Evolutionary conservation across 345 rosid genomes (phyloP).

Genomic region (Linum lewisii): DNA sequence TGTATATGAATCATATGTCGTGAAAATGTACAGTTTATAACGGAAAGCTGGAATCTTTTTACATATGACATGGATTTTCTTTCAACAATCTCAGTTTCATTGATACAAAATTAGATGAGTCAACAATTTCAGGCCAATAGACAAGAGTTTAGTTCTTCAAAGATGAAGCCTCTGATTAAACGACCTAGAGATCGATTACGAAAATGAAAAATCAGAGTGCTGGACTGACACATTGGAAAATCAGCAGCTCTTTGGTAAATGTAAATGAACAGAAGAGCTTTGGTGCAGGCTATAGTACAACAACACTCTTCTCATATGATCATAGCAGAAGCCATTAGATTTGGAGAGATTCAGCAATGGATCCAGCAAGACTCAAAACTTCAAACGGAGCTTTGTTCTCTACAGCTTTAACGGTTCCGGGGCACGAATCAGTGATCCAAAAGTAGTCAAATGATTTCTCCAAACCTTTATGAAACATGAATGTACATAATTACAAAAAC

Average conservation of each 20-base stretch:
- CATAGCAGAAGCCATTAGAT: conserved; percentile 27
- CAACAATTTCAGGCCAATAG: too few relatives aligned
- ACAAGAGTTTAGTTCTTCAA: too few relatives aligned
- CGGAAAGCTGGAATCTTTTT: too few relatives aligned
- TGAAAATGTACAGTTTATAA: too few relatives aligned
- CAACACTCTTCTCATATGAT: neutral
- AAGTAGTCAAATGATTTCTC: conserved; percentile 67
- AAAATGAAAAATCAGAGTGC: too few relatives aligned
- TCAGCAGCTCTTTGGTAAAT: neutral
- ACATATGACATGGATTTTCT: too few relatives aligned
- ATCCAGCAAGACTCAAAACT: conserved; percentile 82
- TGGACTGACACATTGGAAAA: too few relatives aligned
- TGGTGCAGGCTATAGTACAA: neutral
- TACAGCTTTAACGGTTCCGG: conserved; percentile 69
- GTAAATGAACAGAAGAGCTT: neutral
- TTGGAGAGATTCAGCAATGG: conserved; percentile 82
- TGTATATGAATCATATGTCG: too few relatives aligned
- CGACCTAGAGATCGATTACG: too few relatives aligned
- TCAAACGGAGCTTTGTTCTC: conserved; percentile 75
- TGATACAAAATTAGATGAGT: too few relatives aligned
- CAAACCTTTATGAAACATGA: conserved; percentile 22
- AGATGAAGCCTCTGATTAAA: too few relatives aligned
- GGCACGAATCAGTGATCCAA: conserved; percentile 98
- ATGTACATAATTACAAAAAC: neutral
- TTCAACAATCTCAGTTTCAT: too few relatives aligned